A percentile compares a stretch with the other conserved stretches of the same genome.
Evolutionary conservation across 2,329 filamentous ascomycete species (phyloP).

Genomic region (Colletotrichum lini): DNA sequence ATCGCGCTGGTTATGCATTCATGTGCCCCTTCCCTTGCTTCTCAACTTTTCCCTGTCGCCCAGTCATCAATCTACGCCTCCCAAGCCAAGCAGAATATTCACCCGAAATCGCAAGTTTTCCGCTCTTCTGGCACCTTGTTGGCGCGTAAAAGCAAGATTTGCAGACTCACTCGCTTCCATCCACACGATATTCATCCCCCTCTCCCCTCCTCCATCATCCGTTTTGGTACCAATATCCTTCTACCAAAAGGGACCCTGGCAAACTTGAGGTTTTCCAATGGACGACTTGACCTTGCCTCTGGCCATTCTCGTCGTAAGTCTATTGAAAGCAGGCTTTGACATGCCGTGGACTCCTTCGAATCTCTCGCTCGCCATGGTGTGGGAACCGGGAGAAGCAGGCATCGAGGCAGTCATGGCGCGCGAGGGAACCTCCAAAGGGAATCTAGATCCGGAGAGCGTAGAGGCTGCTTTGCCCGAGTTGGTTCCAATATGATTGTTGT

Average conservation of each 20-base stretch:
- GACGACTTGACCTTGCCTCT: background rate
- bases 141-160: background rate
- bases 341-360: conserved; percentile 20
- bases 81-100: background rate
- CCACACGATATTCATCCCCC: background rate
- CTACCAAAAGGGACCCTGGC: conserved; percentile 26
- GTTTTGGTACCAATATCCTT: background rate
- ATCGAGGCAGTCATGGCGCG: background rate
- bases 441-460: background rate
- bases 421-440: background rate
- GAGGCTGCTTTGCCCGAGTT: background rate
- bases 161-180: background rate
- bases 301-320: conserved; percentile 19
- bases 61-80: background rate
- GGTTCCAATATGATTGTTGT: background rate
- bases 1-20: background rate
- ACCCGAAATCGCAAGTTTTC: background rate
- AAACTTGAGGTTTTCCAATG: background rate
- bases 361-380: background rate
- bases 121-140: background rate
- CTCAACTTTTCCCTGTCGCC: background rate
- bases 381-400: background rate
- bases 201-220: background rate
- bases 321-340: conserved; percentile 30
- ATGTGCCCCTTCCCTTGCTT: too few relatives aligned